These are phyloP conservation scores for Coemansia guatemalensis DNA, from an alignment of 192 early-diverging fungal species.

Conservation along the genomic window DNA sequence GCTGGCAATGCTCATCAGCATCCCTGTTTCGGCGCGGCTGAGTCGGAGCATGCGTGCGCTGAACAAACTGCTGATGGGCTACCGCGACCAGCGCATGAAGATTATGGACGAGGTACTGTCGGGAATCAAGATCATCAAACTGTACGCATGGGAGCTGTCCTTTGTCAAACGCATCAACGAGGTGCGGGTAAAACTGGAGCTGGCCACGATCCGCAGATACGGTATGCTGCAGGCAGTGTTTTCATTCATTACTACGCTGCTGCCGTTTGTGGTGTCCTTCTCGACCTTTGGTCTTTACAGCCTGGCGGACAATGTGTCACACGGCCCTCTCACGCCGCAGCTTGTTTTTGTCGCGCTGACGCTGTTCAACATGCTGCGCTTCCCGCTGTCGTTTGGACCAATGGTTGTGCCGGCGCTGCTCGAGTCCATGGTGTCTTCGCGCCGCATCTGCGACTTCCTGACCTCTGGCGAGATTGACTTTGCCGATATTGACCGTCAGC, in stretches of 20 bases:
- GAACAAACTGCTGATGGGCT: slow-evolving; percentile 83
- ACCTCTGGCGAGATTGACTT: slow-evolving; percentile 47
- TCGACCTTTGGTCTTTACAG: slow-evolving; percentile 50
- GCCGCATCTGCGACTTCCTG: slow-evolving; percentile 43
- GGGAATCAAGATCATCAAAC: slow-evolving; percentile 70
- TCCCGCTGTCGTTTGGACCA: slow-evolving; percentile 34
- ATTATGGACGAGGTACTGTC: slow-evolving; percentile 64
- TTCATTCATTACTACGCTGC: slow-evolving; percentile 43
- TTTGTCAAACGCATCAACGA: slow-evolving; percentile 47
- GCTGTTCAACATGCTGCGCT: slow-evolving; percentile 52
- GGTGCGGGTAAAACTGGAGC: slow-evolving; percentile 37
- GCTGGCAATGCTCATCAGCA: slow-evolving; percentile 76
- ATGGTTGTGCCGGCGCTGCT: slow-evolving; percentile 38
- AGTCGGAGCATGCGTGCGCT: slow-evolving; percentile 71
- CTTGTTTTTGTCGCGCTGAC: slow-evolving; percentile 54
- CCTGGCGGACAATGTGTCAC: slow-evolving; percentile 29
- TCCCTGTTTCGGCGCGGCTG: slow-evolving; percentile 77
- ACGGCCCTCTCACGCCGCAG: slow-evolving; percentile 52
- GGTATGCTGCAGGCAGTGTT: slow-evolving; percentile 38
- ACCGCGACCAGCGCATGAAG: slow-evolving; percentile 65
- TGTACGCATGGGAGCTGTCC: slow-evolving; percentile 67
- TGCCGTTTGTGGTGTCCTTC: slow-evolving; percentile 51
- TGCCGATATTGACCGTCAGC: slow-evolving; percentile 25
- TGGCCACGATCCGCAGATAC: slow-evolving; percentile 40
- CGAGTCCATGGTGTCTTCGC: slow-evolving; percentile 39